Conservation (phyloP, 495 filamentous ascomycete genomes). For the Cercophora newfieldiana region DNA sequence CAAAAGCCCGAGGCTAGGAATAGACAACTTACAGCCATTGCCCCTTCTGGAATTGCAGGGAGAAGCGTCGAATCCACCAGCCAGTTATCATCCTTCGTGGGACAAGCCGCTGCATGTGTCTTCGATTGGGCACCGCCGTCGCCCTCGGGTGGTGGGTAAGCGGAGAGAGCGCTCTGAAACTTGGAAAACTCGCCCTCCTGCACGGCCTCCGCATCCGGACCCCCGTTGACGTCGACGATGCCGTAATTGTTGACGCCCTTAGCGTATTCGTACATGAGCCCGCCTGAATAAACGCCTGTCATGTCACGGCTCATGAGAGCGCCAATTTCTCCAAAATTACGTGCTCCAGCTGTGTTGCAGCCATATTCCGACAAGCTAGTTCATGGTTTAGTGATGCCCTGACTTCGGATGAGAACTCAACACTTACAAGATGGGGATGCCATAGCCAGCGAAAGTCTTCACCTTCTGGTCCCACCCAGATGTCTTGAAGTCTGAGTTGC, state of each 20-base stretch:
- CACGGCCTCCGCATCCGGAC: slow-evolving; percentile 47
- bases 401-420: not conserved
- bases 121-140: slow-evolving; percentile 74
- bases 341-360: slow-evolving; percentile 69
- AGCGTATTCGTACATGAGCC: slow-evolving; percentile 93
- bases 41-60: slow-evolving; percentile 71
- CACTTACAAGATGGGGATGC: slow-evolving; percentile 75
- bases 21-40: slow-evolving; percentile 38
- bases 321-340: slow-evolving; percentile 76
- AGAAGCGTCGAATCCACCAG: slow-evolving; percentile 65
- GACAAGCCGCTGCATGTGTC: slow-evolving; percentile 67
- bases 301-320: slow-evolving; percentile 82
- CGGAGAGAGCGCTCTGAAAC: slow-evolving; percentile 64
- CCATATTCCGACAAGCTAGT: slow-evolving; percentile 82
- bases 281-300: slow-evolving; percentile 91
- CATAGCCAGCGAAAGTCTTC: slow-evolving; percentile 84
- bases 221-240: slow-evolving; percentile 55
- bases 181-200: slow-evolving; percentile 60
- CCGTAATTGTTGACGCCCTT: slow-evolving; percentile 76
- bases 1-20: not conserved
- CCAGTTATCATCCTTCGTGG: slow-evolving; percentile 68
- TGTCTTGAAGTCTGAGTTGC: slow-evolving; percentile 72
- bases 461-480: slow-evolving; percentile 94
- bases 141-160: slow-evolving; percentile 65
- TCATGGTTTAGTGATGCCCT: not conserved